These are phyloP conservation scores for Sarcomyxa edulis DNA, from an alignment of 768 basidiomycete species.

Conservation along the genomic window DNA sequence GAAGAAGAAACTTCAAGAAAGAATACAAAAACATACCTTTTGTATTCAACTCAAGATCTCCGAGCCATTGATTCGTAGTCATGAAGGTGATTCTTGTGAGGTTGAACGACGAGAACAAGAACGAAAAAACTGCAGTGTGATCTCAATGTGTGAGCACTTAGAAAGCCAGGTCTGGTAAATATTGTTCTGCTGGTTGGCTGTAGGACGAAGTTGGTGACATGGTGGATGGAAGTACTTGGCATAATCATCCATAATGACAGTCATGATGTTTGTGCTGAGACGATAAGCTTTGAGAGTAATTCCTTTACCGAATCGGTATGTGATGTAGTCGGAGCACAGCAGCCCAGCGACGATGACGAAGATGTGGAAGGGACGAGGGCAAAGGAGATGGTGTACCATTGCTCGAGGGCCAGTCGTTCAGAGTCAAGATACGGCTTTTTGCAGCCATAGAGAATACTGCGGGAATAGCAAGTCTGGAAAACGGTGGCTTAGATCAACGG, in stretches of 20 bases:
- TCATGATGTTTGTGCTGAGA: constrained; percentile 68
- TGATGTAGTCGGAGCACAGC: constrained; percentile 79
- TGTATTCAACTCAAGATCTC: too few relatives aligned
- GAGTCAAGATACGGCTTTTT: constrained; percentile 58
- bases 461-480: constrained; percentile 68
- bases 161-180: constrained; percentile 57
- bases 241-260: constrained; percentile 81
- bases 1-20: too few relatives aligned
- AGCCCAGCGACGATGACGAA: constrained; percentile 56
- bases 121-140: too few relatives aligned
- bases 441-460: constrained; percentile 69
- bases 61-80: too few relatives aligned
- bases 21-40: too few relatives aligned
- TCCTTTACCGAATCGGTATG: constrained; percentile 83
- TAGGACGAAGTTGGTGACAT: too few relatives aligned
- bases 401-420: constrained; percentile 45
- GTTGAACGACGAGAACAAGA: too few relatives aligned
- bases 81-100: too few relatives aligned
- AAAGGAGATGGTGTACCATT: constrained; percentile 67
- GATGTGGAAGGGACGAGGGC: constrained; percentile 66
- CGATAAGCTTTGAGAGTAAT: constrained; percentile 85
- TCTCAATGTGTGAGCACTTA: constrained; percentile 54
- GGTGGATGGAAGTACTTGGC: constrained; percentile 42
- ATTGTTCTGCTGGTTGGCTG: constrained; percentile 73
- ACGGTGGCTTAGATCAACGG: constrained; percentile 79